Evolutionary conservation across 768 basidiomycete genomes (phyloP).

Genomic region (Russula virescens): DNA sequence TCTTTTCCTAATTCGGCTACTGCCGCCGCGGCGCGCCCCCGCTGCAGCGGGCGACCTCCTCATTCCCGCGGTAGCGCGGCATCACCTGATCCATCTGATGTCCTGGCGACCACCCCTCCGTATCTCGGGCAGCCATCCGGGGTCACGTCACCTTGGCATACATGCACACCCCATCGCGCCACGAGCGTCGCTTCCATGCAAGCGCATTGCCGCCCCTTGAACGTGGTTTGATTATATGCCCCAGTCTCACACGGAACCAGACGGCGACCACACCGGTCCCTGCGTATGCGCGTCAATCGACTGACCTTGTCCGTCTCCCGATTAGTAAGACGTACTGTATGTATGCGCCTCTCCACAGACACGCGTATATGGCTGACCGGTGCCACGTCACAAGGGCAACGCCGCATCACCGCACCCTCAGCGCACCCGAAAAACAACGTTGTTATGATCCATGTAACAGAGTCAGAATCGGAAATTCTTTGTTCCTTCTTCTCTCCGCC

Average conservation of each 20-base stretch:
- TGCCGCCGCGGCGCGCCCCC: conserved; percentile 21
- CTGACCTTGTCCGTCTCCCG: not conserved
- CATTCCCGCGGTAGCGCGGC: conserved; percentile 12
- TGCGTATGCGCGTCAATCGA: conserved; percentile 15
- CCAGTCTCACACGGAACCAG: conserved; percentile 1
- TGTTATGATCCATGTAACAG: conserved; percentile 13
- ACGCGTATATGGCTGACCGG: conserved; percentile 9
- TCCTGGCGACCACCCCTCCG: conserved; percentile 16
- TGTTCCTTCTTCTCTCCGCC: conserved; percentile 12
- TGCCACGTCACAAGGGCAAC: conserved; percentile 20
- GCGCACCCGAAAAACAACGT: conserved; percentile 21
- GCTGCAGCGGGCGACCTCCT: conserved; percentile 1
- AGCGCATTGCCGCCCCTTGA: conserved; percentile 16
- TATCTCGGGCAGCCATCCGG: conserved; percentile 10
- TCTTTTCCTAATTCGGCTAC: conserved; percentile 17
- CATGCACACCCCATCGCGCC: conserved; percentile 15
- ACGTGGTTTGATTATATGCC: conserved; percentile 3
- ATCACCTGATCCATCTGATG: conserved; percentile 18
- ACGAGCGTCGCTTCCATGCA: conserved; percentile 19
- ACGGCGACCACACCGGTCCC: not conserved
- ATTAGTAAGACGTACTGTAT: conserved; percentile 3
- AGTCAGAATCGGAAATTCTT: conserved; percentile 14
- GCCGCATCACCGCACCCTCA: conserved; percentile 23
- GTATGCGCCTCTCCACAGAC: conserved; percentile 8
- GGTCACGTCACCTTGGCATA: conserved; percentile 13